Base-by-base conservation (phyloP, 2,329 filamentous ascomycete genomes). In the Bertia moriformis region DNA sequence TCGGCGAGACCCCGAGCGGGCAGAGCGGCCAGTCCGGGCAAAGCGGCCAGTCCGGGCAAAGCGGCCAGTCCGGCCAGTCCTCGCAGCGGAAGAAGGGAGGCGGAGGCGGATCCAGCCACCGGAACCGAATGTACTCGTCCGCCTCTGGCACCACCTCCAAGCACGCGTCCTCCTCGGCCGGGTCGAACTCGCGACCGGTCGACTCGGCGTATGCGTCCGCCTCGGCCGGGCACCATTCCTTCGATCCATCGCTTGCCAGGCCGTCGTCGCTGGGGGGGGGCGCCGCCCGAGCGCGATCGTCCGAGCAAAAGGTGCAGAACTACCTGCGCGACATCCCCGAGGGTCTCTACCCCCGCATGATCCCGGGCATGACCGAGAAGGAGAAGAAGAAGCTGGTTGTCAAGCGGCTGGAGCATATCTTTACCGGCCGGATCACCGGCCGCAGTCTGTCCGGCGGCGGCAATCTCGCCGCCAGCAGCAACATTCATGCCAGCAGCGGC, bases 301-400 rank as follows among this genome's bases (percentile, higher is more conserved):
- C 63, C 1, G 67, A 76, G 12, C 67, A 71, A 39, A 82, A 75
- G 41, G 73, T 87, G 1, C 70, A 83, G 43, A 75, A 64, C 2
- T 87, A 84, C 45, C 59, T 87, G 2, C 69, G 78, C 37, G 78
- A 86, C 38, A 86, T 87, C 4, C 81, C 82, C 0, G 69, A 76
- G 44, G 77, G 78, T 0, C 51, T 87, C 0, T 64, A 84, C 27
- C 79, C 81, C 0, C 69, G 70, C 10, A 66, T 70, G 33, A 62
- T 67, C 18, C 54, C 62, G 0, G n/a, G n/a, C n/a, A 73, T 87
- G 70, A 76, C 77, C 0, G 83, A 89, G 13, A 78, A 73, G 45
- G 71, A 81, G 4, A 85, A 75, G 60, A 86, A 84, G 61, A 85
- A 78, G 51, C 51, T 87, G 15, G 79, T 89, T 0, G 85, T 89